Base-by-base conservation (phyloP, 2,329 filamentous ascomycete genomes). In the Pseudogymnoascus sp. region DNA sequence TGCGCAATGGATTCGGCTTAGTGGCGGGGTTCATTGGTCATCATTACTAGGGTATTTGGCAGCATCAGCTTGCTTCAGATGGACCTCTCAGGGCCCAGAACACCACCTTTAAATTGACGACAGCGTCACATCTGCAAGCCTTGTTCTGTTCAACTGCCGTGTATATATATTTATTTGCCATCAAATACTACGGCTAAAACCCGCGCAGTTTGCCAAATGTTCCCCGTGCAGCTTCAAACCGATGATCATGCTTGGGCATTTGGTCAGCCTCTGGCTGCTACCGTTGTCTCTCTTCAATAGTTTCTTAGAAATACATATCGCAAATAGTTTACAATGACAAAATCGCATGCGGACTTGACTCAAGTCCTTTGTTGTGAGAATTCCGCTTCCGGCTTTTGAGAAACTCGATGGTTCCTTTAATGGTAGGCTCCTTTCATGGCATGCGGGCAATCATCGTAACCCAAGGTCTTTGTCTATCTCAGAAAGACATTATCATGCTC, bases 81-180 rank as follows among this genome's bases (percentile, higher is more conserved):
- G 49, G 49, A 34, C 49, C 28, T 34, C 16, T 16, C n/a, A 56
- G 49, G 28, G 49, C 21, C 16, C 16, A 56, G 11, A 18, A 12
- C 46, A 53, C 28, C 46, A 53, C 28, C 25, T 34, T 56, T 56
- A 56, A 56, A 56, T 34, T 56, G 28, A 56, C 49, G 49, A 56
- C 49, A 18, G 7, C 14, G 25, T 18, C 46, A 56, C 46, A 9
- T 34, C 18, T 18, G n/a, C 16, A 16, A 34, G 9, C 28, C 6
- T 34, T 28, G 21, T 53, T 53, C 3, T 28, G 14, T 16, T 31
- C 28, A 28, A 16, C 28, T 16, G 14, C 46, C 1, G 7, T 31
- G 14, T 53, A 16, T 31, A 28, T 53, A 9, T 53, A 53, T 53
- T 16, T 31, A 16, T 53, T 31, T 53, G 46, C 7, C 14, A 53